A percentile compares a stretch with the other conserved stretches of the same genome.
phyloP scores from a whole-genome alignment of 1,284 basidiomycete genomes.

The Moesziomyces sp. region DNA sequence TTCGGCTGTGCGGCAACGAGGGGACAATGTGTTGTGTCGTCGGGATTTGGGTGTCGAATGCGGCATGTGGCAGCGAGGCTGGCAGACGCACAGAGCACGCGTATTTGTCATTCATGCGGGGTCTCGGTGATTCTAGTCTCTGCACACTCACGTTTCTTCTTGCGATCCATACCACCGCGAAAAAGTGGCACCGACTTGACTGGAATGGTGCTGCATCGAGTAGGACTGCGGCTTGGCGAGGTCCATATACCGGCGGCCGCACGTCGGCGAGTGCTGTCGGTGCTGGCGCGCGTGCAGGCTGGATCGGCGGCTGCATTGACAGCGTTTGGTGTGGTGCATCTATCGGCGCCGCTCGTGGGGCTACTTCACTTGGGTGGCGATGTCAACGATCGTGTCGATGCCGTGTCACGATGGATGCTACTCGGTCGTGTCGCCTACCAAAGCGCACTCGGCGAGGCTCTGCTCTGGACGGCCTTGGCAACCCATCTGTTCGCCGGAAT shows the following conservation, averaged over 20 bases:
- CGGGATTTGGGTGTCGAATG: no score
- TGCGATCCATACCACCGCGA: no score
- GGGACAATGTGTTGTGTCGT: no score
- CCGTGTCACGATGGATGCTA: conserved; percentile 50
- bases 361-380: conserved; percentile 20
- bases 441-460: conserved; percentile 44
- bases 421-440: conserved; percentile 63
- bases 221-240: conserved; percentile 15
- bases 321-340: conserved; percentile 31
- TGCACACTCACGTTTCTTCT: no score
- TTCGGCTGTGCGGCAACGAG: no score
- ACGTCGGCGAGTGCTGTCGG: conserved; percentile 8
- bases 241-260: neutral
- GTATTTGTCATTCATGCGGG: no score
- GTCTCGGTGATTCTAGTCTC: no score
- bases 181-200: no score
- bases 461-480: conserved; percentile 50
- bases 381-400: conserved; percentile 39
- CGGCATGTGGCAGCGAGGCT: no score
- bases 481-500: conserved; percentile 43
- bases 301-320: conserved; percentile 18
- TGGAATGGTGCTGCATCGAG: conserved; percentile 15
- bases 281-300: conserved; percentile 17
- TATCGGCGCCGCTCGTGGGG: conserved; percentile 30
- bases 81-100: no score